Conservation (phyloP, 2,329 filamentous ascomycete species). For the Alternaria conjuncta region DNA sequence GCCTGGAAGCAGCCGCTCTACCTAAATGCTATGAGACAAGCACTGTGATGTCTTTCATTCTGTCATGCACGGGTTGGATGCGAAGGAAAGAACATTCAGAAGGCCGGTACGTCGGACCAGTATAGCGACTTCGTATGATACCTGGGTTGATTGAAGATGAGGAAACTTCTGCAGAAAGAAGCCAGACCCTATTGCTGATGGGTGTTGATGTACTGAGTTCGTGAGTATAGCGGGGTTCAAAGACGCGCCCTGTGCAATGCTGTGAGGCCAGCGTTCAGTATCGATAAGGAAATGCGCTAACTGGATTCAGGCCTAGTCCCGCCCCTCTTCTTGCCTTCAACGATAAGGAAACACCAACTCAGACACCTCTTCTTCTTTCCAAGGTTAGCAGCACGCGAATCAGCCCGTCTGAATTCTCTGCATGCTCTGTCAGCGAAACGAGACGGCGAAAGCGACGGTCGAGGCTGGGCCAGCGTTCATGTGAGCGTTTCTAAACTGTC, state of each 20-base stretch:
- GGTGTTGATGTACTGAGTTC: background rate
- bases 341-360: background rate
- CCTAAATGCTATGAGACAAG: background rate
- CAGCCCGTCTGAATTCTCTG: background rate
- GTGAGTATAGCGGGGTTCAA: background rate
- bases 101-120: background rate
- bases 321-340: background rate
- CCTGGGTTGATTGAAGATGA: background rate
- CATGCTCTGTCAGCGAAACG: background rate
- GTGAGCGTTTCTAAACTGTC: background rate
- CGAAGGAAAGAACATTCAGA: background rate
- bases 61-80: background rate
- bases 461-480: background rate
- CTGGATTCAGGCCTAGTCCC: background rate
- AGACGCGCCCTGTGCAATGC: background rate
- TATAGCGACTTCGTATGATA: background rate
- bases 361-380: background rate
- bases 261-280: background rate
- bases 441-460: background rate
- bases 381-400: background rate
- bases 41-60: background rate
- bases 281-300: background rate
- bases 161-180: background rate
- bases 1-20: too few relatives aligned
- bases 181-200: background rate